Evolutionary conservation across 164 flowering plant genomes (phyloP), one percentile per base, ranked within the genome.

Genomic region (Macadamia integrifolia): DNA sequence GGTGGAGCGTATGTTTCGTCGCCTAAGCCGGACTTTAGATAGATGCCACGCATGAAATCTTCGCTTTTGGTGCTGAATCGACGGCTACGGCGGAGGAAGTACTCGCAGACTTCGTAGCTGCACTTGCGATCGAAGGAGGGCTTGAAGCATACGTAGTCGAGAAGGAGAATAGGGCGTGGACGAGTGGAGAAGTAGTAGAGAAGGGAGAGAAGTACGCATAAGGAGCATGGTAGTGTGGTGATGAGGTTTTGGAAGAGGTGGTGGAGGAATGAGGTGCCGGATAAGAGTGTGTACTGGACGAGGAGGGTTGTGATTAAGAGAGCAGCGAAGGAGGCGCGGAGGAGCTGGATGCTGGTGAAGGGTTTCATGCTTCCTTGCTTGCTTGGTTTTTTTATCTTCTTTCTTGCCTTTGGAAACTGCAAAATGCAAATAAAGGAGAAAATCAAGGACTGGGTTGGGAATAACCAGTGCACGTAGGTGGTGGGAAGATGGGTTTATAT

Each of bases 1-100:
- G 82, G 79, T 0, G 89, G 87, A 0, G 68, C 87, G 71, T 87
- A 87, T 9, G 91, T 82, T 59, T 85, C 86, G 28, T 82, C 79
- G 8, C 91, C 85, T 23, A 87, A 61, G 43, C 91, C 88, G 6
- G 86, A 87, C 60, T 84, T 87, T 7, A 71, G 71, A 58, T 73
- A 80, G 60, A 84, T 83, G 0, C 76, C 69, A 8, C 80, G 80
- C 90, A 86, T 86, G 81, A 86, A 86, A 1, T 77, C 75, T 10
- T 68, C 68, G 66, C 80, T 69, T 6, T 53, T 59, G 5, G 62
- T 14, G 40, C 69, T 18, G 77, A 76, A 73, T 3, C 75, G 65
- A n/a, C 46, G 55, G 52, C 65, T 62, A 1, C 78, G 74, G 44
- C 75, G 74, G 10, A 82, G 71, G 68, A 83, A 79, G 60, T 72